These are phyloP conservation scores for Fusarium sp. DNA, from an alignment of 2,329 filamentous ascomycete genomes.

Conservation along the genomic window DNA sequence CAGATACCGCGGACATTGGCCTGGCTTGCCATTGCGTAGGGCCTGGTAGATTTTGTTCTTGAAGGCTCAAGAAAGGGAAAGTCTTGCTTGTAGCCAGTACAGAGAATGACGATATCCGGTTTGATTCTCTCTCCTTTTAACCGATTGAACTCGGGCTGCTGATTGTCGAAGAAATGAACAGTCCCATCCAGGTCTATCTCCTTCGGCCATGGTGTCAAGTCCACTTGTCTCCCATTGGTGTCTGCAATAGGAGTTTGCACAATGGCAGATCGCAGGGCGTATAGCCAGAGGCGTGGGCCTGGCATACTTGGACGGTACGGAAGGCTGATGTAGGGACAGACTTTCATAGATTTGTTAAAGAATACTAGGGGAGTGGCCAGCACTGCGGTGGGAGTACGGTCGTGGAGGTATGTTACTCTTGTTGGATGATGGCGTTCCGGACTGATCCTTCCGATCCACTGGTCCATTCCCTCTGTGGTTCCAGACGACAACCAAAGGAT, in stretches of 20 bases:
- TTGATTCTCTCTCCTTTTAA: slow-evolving; percentile 49
- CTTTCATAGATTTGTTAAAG: not conserved
- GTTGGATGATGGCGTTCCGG: slow-evolving; percentile 26
- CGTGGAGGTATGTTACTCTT: not conserved
- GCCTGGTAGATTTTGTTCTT: not conserved
- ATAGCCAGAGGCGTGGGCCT: not conserved
- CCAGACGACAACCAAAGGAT: slow-evolving; percentile 10
- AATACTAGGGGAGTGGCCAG: not conserved
- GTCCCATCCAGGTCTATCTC: slow-evolving; percentile 49
- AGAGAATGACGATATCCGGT: slow-evolving; percentile 58
- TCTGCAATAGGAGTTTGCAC: slow-evolving; percentile 15
- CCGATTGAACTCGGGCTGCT: slow-evolving; percentile 47
- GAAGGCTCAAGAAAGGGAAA: slow-evolving; percentile 54
- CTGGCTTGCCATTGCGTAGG: slow-evolving; percentile 59
- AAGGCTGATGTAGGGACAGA: not conserved
- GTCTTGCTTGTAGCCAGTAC: slow-evolving; percentile 59
- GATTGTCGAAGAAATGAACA: slow-evolving; percentile 49
- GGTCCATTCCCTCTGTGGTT: slow-evolving; percentile 13
- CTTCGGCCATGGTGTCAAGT: slow-evolving; percentile 53
- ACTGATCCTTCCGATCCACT: slow-evolving; percentile 38
- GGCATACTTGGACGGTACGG: not conserved
- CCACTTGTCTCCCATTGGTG: not conserved
- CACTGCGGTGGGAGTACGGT: not conserved
- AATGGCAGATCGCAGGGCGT: slow-evolving; percentile 39
- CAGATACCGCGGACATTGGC: slow-evolving; percentile 66